Conservation (phyloP, 441 rosid species). For the Isatis lusitanica region DNA sequence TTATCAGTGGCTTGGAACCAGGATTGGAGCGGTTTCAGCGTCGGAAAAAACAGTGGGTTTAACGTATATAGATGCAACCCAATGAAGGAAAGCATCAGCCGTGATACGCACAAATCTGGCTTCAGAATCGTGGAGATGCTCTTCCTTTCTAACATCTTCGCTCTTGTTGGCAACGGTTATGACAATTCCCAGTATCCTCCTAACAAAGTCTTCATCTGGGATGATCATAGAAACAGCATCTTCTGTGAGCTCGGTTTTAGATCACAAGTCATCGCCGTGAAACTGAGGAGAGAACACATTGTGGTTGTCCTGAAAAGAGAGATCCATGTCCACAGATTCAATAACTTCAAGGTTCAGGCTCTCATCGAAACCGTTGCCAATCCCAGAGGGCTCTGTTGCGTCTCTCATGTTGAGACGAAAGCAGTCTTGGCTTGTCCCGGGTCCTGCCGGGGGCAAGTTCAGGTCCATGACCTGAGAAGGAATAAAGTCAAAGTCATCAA, state of each 20-base stretch:
- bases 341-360: conserved; percentile 60
- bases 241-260: conserved; percentile 69
- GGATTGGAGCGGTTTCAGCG: conserved; percentile 74
- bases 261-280: conserved; percentile 71
- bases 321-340: conserved; percentile 61
- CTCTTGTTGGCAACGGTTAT: conserved; percentile 65
- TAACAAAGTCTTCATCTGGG: conserved; percentile 78
- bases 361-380: conserved; percentile 67
- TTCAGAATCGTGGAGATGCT: conserved; percentile 88
- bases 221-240: conserved; percentile 64
- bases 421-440: conserved; percentile 83
- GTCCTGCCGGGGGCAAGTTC: conserved; percentile 74
- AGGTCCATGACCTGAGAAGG: conserved; percentile 71
- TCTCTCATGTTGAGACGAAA: conserved; percentile 65
- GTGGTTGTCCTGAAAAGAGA: conserved; percentile 75
- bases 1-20: conserved; percentile 79
- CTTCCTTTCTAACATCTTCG: conserved; percentile 72
- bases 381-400: conserved; percentile 77
- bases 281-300: conserved; percentile 61
- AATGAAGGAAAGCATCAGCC: conserved; percentile 62
- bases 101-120: conserved; percentile 54
- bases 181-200: conserved; percentile 65
- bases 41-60: conserved; percentile 67
- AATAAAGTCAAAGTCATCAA: conserved; percentile 56
- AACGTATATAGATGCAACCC: conserved; percentile 70